Base-by-base conservation (phyloP, 1,284 basidiomycete species). In the Limonomyces culmigenus region DNA sequence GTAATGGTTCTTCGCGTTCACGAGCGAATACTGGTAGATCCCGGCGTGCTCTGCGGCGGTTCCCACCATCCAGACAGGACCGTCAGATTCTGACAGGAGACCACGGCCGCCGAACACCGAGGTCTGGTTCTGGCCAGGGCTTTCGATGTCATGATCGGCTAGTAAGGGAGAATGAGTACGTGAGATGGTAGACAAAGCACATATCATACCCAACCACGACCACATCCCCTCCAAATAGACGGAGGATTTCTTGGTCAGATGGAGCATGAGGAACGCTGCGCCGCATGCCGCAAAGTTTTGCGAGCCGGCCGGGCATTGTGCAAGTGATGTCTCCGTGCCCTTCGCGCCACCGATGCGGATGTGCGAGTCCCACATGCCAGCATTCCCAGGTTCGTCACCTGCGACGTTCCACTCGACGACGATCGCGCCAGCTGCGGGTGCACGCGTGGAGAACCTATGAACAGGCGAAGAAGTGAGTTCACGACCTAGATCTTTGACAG, bases 201-300 rank as follows among this genome's bases (percentile, higher is more conserved):
- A n/a, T n/a, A n/a, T n/a, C n/a, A n/a, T n/a, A n/a, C n/a, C n/a
- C 17, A 70, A 62, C 85, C 85, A 88, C 5, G 80, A 60, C 79
- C 80, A 85, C 6, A 67, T 67, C 33, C 70, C 74, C 63, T 73
- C 67, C 31, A 71, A 54, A 47, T 74, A 74, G 10, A 59, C 75
- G 38, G 65, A 71, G 0, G 75, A 67, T 8, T 46, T 46, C n/a
- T 59, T 40, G 1, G 71, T 81, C 27, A 84, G 53, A 48, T 81
- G 76, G 5, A 81, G 50, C 25, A 55, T 70, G 27, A 78, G 49
- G 56, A 72, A 80, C 12, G 72, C 68, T 14, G 68, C 66, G 37
- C 62, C 59, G 50, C 74, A 78, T 33, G 54, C 47, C 33, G 54
- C 47, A 38, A 50, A 56, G 19, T 57, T 56, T 34, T 51, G 43